These are phyloP conservation scores for Teunomyces pallodes DNA, from an alignment of 805 yeast species.

Conservation along the genomic window DNA sequence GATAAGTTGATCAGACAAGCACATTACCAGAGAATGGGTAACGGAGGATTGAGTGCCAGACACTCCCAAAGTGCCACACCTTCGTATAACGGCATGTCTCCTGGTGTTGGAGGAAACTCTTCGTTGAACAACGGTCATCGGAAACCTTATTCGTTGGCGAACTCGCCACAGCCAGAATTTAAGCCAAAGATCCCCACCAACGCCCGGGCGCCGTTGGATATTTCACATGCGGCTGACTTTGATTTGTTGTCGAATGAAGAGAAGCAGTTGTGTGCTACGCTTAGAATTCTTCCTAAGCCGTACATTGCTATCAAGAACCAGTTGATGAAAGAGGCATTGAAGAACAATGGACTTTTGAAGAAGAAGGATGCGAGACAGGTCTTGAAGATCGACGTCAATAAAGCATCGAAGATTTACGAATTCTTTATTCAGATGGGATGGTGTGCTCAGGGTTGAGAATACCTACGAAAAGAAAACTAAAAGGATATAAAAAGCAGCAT, in stretches of 20 bases:
- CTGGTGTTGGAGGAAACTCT: conserved; percentile 4
- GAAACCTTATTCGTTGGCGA: conserved; percentile 15
- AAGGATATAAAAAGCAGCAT: background rate
- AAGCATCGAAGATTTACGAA: conserved; percentile 85
- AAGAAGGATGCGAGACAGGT: conserved; percentile 83
- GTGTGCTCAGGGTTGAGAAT: conserved; percentile 48
- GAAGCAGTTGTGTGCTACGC: conserved; percentile 75
- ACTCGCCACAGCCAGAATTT: conserved; percentile 37
- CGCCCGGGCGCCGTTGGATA: conserved; percentile 59
- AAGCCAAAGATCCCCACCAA: conserved; percentile 38
- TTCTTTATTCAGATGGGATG: conserved; percentile 92
- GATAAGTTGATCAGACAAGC: conserved; percentile 72
- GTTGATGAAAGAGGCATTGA: conserved; percentile 79
- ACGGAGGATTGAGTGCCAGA: conserved; percentile 30
- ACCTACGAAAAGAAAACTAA: background rate
- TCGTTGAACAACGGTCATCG: conserved; percentile 15
- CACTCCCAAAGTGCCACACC: conserved; percentile 13
- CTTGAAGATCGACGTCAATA: conserved; percentile 78
- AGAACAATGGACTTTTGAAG: conserved; percentile 80
- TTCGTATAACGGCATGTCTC: background rate
- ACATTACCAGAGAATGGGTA: conserved; percentile 56
- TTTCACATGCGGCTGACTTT: conserved; percentile 76
- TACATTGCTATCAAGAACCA: conserved; percentile 90
- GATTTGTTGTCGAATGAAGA: conserved; percentile 85
- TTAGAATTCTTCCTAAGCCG: conserved; percentile 89